Evolutionary conservation across 768 basidiomycete species (phyloP).

Genomic region (Russula emetica): DNA sequence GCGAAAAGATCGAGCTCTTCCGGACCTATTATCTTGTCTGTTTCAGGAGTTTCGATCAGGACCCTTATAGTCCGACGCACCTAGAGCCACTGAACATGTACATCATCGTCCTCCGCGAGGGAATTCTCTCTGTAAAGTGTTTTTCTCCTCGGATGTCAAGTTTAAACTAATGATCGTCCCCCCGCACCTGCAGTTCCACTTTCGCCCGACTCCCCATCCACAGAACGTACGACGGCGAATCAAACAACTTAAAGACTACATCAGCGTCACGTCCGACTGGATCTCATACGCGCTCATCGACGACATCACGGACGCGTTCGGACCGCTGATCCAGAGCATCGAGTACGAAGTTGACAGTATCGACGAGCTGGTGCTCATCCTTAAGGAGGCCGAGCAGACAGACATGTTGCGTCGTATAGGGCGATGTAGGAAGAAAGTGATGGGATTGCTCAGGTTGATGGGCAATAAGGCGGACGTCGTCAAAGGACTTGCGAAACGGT

Average conservation of each 20-base stretch:
- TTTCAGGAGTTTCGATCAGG: constrained; percentile 99
- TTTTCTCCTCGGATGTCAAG: neutral
- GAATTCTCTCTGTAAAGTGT: constrained; percentile 78
- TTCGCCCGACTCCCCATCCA: constrained; percentile 94
- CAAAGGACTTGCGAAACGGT: constrained; percentile 95
- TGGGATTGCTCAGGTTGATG: constrained; percentile 95
- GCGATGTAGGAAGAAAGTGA: constrained; percentile 98
- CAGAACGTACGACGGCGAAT: constrained; percentile 97
- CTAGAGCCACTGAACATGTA: constrained; percentile 99
- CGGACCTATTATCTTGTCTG: constrained; percentile 98
- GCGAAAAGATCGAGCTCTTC: constrained; percentile 99
- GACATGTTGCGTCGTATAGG: constrained; percentile 98
- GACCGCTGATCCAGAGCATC: constrained; percentile 95
- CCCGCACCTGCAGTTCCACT: constrained; percentile 70
- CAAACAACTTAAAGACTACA: constrained; percentile 98
- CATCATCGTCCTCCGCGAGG: constrained; percentile 97
- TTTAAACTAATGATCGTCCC: neutral
- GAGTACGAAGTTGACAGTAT: constrained; percentile 99
- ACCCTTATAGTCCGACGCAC: constrained; percentile 93
- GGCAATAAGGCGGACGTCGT: constrained; percentile 99
- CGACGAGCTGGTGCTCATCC: constrained; percentile 93
- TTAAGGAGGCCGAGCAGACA: constrained; percentile 93
- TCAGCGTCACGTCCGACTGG: constrained; percentile 98
- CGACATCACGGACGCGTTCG: constrained; percentile 99
- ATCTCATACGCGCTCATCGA: constrained; percentile 99